Conservation (phyloP, 2,329 filamentous ascomycete species). For the Trichoderma endophyticum region DNA sequence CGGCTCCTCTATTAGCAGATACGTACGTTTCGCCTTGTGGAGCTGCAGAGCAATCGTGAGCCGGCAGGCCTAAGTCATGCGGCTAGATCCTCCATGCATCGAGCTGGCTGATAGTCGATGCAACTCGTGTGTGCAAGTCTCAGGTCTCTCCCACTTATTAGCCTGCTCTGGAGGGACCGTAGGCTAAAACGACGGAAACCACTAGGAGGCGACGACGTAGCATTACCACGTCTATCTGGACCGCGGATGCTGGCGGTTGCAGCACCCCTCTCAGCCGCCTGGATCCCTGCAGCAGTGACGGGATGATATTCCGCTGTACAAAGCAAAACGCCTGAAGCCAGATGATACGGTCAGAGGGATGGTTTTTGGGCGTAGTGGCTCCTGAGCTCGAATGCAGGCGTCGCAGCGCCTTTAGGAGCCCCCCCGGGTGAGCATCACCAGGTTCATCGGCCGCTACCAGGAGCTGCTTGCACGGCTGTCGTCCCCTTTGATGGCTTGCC, state of each 20-base stretch:
- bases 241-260: constrained; percentile 7
- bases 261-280: constrained; percentile 7
- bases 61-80: neutral
- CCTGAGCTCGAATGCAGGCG: neutral
- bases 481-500: constrained; percentile 1
- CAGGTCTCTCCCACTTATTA: neutral
- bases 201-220: neutral
- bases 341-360: neutral
- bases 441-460: neutral
- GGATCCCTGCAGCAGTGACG: constrained; percentile 10
- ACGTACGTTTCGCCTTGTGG: neutral
- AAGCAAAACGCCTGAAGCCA: neutral
- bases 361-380: neutral
- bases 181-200: neutral
- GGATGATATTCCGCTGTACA: neutral
- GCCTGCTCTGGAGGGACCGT: neutral
- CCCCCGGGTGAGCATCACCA: neutral
- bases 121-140: neutral
- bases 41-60: neutral
- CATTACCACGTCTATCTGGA: neutral
- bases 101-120: neutral
- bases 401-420: neutral
- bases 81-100: constrained; percentile 10
- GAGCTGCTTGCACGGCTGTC: neutral
- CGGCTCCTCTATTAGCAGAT: neutral